phyloP scores from a whole-genome alignment of 352 stramenopile genomes.

The Achlya hypogyna region DNA sequence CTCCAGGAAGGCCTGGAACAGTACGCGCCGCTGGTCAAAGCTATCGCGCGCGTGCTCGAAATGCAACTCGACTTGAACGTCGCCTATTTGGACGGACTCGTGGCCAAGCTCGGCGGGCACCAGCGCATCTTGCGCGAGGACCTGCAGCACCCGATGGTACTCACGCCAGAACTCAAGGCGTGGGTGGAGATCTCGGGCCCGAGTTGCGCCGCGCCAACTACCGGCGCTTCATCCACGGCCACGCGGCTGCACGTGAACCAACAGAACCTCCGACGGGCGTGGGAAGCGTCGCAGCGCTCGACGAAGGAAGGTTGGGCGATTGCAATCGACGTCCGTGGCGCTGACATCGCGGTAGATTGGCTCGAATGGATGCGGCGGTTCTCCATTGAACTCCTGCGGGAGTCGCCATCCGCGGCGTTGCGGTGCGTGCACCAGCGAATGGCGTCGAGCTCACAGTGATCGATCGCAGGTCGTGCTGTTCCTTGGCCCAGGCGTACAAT shows the following conservation, averaged over 20 bases:
- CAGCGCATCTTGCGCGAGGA: not conserved
- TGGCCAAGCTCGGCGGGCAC: not conserved
- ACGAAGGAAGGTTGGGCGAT: constrained; percentile 41
- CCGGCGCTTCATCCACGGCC: constrained; percentile 34
- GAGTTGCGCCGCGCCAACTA: constrained; percentile 25
- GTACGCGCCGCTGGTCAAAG: constrained; percentile 52
- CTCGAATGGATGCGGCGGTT: constrained; percentile 97
- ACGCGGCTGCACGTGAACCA: constrained; percentile 88
- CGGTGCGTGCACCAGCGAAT: constrained; percentile 23
- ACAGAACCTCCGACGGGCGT: constrained; percentile 86
- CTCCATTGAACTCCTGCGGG: constrained; percentile 93
- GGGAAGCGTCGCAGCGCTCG: constrained; percentile 90
- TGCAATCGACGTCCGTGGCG: not conserved
- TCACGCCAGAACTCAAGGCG: constrained; percentile 20
- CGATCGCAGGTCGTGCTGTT: constrained; percentile 56
- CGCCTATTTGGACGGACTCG: not conserved
- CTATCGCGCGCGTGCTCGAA: not conserved
- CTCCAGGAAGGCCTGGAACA: constrained; percentile 62
- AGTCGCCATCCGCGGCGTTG: constrained; percentile 92
- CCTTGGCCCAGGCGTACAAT: constrained; percentile 94
- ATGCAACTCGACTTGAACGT: not conserved
- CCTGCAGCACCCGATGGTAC: not conserved
- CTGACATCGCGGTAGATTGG: constrained; percentile 67
- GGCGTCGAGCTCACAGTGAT: not conserved
- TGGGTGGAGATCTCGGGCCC: constrained; percentile 11